A percentile compares a stretch with the other conserved stretches of the same genome.
phyloP scores from a whole-genome alignment of 1,284 basidiomycete species.

The Mrakiaceae sp. region DNA sequence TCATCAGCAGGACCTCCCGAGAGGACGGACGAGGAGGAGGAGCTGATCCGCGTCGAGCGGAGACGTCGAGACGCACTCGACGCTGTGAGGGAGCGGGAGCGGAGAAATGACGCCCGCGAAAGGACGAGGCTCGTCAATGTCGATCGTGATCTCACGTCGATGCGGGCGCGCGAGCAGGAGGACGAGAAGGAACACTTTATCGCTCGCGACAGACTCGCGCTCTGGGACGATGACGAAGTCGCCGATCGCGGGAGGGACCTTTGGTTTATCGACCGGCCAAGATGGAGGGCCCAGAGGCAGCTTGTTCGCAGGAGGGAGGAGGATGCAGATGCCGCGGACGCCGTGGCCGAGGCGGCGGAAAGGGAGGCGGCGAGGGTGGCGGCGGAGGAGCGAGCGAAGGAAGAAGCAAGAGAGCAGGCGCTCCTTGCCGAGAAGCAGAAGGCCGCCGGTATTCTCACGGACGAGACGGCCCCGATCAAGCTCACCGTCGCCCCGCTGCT shows the following conservation, averaged over 20 bases:
- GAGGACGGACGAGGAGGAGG: slow-evolving; percentile 76
- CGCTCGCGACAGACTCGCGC: slow-evolving; percentile 57
- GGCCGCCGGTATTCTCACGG: slow-evolving; percentile 73
- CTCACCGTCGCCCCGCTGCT: slow-evolving; percentile 48
- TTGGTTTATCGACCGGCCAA: slow-evolving; percentile 67
- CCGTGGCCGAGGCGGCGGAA: slow-evolving; percentile 68
- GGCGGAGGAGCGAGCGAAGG: slow-evolving; percentile 74
- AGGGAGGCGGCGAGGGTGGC: slow-evolving; percentile 68
- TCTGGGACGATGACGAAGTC: slow-evolving; percentile 84
- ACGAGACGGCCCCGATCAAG: slow-evolving; percentile 76
- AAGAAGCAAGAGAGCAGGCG: slow-evolving; percentile 84
- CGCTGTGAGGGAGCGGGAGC: slow-evolving; percentile 48
- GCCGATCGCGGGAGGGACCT: slow-evolving; percentile 47
- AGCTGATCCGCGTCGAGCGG: slow-evolving; percentile 60
- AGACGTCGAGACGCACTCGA: slow-evolving; percentile 46
- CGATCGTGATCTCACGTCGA: slow-evolving; percentile 61
- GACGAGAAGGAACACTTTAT: slow-evolving; percentile 61
- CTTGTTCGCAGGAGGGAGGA: slow-evolving; percentile 60
- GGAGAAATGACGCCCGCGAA: slow-evolving; percentile 68
- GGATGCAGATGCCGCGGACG: slow-evolving; percentile 67
- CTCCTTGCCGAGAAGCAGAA: slow-evolving; percentile 74
- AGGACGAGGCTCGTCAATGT: slow-evolving; percentile 58
- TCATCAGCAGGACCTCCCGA: slow-evolving; percentile 32
- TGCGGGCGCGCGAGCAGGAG: slow-evolving; percentile 52
- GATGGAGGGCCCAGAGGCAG: slow-evolving; percentile 62